These are phyloP conservation scores for Penicillium aurantiogriseum DNA, from an alignment of 2,329 filamentous ascomycete genomes.

Conservation along the genomic window DNA sequence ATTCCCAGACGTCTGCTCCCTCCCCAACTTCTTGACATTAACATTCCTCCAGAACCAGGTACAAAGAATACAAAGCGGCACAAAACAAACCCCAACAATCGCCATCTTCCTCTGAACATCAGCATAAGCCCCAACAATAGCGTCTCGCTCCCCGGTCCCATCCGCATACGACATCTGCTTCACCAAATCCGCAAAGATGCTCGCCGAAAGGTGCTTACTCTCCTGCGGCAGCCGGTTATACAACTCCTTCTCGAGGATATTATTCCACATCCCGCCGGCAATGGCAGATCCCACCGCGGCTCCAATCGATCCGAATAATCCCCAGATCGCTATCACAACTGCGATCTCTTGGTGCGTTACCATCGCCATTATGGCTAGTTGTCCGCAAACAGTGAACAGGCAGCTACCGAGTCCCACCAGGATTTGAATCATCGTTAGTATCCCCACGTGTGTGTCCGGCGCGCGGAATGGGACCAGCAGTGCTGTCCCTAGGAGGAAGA, in stretches of 20 bases:
- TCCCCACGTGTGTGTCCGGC: conserved; percentile 6
- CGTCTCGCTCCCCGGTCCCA: conserved; percentile 43
- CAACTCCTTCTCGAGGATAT: conserved; percentile 3
- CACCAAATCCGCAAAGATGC: conserved; percentile 11
- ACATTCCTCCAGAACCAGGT: conserved; percentile 12
- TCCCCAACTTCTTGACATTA: conserved; percentile 9
- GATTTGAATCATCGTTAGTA: conserved; percentile 10
- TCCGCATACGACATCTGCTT: conserved; percentile 36
- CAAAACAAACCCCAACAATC: conserved; percentile 32
- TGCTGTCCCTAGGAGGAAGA: conserved; percentile 9
- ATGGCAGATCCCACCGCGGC: conserved; percentile 7
- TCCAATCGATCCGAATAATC: conserved; percentile 9
- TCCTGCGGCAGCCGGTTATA: conserved; percentile 2
- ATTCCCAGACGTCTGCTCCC: conserved; percentile 9
- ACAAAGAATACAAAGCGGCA: conserved; percentile 9
- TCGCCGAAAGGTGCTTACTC: conserved; percentile 6
- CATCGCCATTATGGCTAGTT: conserved; percentile 8
- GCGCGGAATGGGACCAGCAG: conserved; percentile 8
- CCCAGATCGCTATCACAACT: conserved; percentile 7
- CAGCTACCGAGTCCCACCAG: conserved; percentile 9
- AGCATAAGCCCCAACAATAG: conserved; percentile 49
- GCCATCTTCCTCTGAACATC: conserved; percentile 48
- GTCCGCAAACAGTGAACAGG: conserved; percentile 6
- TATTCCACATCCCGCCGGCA: conserved; percentile 13
- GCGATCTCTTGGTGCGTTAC: conserved; percentile 12